Evolutionary conservation across 2,329 filamentous ascomycete species (phyloP).

Genomic region (Periconia macrospinosa): DNA sequence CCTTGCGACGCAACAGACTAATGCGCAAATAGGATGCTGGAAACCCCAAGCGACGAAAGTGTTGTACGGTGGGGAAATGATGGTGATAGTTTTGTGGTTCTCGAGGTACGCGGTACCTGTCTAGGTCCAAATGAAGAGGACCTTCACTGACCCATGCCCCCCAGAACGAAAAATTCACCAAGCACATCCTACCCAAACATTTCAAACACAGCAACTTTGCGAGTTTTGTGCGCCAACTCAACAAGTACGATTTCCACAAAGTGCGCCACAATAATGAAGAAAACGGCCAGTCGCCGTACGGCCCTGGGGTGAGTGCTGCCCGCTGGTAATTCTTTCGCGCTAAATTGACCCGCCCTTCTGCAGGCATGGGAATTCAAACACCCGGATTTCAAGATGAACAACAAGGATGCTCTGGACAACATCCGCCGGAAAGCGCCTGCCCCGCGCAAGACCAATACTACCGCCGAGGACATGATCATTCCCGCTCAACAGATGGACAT

Average conservation of each 20-base stretch:
- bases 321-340: neutral
- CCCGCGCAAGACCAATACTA: constrained; percentile 68
- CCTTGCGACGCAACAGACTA: constrained; percentile 26
- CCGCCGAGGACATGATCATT: constrained; percentile 70
- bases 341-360: constrained; percentile 4
- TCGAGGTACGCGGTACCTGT: constrained; percentile 68
- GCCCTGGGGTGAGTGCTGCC: constrained; percentile 65
- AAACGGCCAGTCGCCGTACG: constrained; percentile 78
- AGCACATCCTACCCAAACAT: constrained; percentile 93
- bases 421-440: constrained; percentile 94
- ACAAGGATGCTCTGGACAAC: constrained; percentile 94
- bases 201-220: constrained; percentile 99
- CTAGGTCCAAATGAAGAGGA: neutral
- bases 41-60: constrained; percentile 87
- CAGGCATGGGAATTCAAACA: constrained; percentile 97
- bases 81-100: constrained; percentile 93
- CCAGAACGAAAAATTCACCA: constrained; percentile 97
- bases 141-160: constrained; percentile 16
- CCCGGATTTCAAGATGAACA: constrained; percentile 91
- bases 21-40: constrained; percentile 74
- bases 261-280: constrained; percentile 90
- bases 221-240: constrained; percentile 91
- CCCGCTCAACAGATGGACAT: constrained; percentile 87
- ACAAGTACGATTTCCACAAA: constrained; percentile 99
- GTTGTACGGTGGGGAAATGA: constrained; percentile 96